These are phyloP conservation scores for Pleurotus eryngii DNA, from an alignment of 768 basidiomycete genomes.

Conservation along the genomic window DNA sequence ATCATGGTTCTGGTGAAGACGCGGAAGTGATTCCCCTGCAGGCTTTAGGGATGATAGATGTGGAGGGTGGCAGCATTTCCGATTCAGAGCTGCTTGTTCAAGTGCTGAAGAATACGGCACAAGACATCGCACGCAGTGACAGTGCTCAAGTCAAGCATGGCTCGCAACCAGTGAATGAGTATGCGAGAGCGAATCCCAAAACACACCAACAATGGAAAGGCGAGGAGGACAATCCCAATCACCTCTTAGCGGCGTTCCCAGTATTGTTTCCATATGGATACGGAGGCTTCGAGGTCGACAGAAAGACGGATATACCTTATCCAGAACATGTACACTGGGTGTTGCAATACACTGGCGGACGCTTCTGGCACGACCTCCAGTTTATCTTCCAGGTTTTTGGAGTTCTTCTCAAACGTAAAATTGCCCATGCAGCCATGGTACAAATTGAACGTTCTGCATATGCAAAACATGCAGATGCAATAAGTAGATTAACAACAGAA, in stretches of 20 bases:
- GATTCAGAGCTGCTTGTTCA: neutral
- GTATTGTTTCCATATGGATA: slow-evolving; percentile 14
- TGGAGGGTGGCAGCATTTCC: neutral
- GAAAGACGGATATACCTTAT: slow-evolving; percentile 8
- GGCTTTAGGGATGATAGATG: neutral
- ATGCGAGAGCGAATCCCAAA: neutral
- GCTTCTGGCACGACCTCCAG: slow-evolving; percentile 24
- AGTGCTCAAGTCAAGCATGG: neutral
- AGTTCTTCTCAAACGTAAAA: slow-evolving; percentile 23
- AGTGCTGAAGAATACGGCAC: neutral
- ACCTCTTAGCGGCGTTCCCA: slow-evolving; percentile 10
- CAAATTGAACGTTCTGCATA: slow-evolving; percentile 28
- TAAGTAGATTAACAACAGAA: slow-evolving; percentile 21
- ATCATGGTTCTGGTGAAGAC: no score
- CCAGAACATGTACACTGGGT: slow-evolving; percentile 19
- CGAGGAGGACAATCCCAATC: neutral
- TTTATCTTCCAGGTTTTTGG: slow-evolving; percentile 27
- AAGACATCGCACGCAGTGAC: neutral
- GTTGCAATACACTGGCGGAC: slow-evolving; percentile 22
- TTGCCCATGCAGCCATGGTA: slow-evolving; percentile 20
- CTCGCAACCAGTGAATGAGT: neutral
- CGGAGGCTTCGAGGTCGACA: slow-evolving; percentile 10
- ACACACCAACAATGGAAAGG: neutral
- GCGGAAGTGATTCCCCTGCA: neutral
- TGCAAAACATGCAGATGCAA: slow-evolving; percentile 12